A percentile compares a stretch with the other conserved stretches of the same genome.
These are phyloP conservation scores for Aspergillus sp. DNA, from an alignment of 2,329 filamentous ascomycete species.

Conservation along the genomic window DNA sequence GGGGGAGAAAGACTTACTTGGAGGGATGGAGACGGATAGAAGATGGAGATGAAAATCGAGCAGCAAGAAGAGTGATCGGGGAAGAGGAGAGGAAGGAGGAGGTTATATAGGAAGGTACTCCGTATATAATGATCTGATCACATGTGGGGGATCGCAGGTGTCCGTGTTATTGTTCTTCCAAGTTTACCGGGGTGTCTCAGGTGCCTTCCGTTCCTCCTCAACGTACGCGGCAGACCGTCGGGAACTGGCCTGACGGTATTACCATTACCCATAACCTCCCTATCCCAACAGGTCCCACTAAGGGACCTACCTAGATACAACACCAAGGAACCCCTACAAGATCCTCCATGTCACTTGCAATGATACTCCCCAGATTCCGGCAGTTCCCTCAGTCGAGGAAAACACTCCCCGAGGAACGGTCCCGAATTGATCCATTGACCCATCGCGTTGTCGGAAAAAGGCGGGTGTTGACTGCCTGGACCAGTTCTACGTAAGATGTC, in stretches of 20 bases:
- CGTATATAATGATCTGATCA: background rate
- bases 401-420: conserved; percentile 3
- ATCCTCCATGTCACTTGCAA: background rate
- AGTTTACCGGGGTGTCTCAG: too few species aligned
- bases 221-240: background rate
- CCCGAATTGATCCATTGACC: conserved; percentile 13
- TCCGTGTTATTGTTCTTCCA: too few species aligned
- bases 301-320: too few species aligned
- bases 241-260: background rate
- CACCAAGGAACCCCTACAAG: background rate
- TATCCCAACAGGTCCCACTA: background rate
- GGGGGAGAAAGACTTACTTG: too few species aligned
- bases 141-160: background rate
- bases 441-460: conserved; percentile 29
- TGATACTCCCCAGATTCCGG: conserved; percentile 10
- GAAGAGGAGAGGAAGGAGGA: conserved; percentile 5
- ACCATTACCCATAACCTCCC: too few species aligned
- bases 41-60: conserved; percentile 8
- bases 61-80: conserved; percentile 1
- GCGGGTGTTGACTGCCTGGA: conserved; percentile 21
- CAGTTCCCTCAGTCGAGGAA: conserved; percentile 10
- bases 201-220: too few species aligned
- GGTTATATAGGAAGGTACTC: conserved; percentile 3
- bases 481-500: conserved; percentile 14
- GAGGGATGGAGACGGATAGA: conserved; percentile 7